Evolutionary conservation across 1,284 basidiomycete genomes (phyloP).

Genomic region (Marasmius tenuissimus): DNA sequence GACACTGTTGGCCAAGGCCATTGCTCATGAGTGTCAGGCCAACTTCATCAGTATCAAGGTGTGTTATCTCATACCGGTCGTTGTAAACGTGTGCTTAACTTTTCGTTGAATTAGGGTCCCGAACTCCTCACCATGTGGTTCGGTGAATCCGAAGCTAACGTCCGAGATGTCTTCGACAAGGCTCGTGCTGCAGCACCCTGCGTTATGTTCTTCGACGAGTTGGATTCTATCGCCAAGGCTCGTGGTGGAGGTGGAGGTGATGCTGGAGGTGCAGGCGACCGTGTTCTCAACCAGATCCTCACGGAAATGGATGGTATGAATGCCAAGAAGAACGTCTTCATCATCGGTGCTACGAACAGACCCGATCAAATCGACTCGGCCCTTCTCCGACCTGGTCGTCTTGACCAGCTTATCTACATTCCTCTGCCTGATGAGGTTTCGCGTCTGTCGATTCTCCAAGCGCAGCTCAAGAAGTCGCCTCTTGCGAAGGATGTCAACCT

Average conservation of each 20-base stretch:
- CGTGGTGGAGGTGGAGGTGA: conserved; percentile 88
- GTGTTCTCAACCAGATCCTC: conserved; percentile 95
- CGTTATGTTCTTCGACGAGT: conserved; percentile 99
- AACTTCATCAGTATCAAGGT: conserved; percentile 97
- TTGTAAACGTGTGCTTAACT: conserved; percentile 17
- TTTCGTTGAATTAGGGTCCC: conserved; percentile 64
- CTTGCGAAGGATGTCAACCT: conserved; percentile 87
- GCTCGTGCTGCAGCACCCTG: conserved; percentile 98
- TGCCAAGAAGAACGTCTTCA: conserved; percentile 99
- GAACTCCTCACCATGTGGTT: conserved; percentile 99
- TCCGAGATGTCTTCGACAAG: conserved; percentile 99
- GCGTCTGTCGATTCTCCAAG: conserved; percentile 89
- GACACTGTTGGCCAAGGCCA: conserved; percentile 93
- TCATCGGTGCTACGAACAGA: conserved; percentile 98
- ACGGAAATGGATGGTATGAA: conserved; percentile 99
- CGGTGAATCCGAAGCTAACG: conserved; percentile 99
- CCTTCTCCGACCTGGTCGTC: conserved; percentile 95
- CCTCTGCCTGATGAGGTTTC: conserved; percentile 93
- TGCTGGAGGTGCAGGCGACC: conserved; percentile 94
- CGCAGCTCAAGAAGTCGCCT: conserved; percentile 92
- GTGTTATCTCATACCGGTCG: conserved; percentile 17
- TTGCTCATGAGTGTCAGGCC: conserved; percentile 99
- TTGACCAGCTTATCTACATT: conserved; percentile 94
- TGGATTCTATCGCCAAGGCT: conserved; percentile 98
- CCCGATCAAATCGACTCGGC: conserved; percentile 99